Base-by-base conservation (phyloP, 306 rosid genomes). In the Purshia tridentata region DNA sequence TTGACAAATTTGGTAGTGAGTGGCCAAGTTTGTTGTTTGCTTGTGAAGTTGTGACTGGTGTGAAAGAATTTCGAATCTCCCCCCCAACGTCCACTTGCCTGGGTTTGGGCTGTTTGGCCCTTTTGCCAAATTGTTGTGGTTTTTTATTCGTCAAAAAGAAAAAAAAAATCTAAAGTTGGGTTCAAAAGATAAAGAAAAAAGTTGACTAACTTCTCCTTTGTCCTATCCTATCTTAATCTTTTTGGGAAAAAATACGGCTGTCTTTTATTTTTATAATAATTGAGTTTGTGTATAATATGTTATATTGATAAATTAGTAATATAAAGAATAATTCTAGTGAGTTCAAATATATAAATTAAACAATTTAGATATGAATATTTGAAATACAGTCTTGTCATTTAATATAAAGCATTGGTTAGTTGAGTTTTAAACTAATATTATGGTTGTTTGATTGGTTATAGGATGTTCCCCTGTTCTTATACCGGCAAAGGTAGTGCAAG, bases 401-500 rank as follows among this genome's bases (percentile, higher is more conserved):
- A n/a, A n/a, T n/a, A n/a, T n/a, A 2, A 23, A 23, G 2, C 29
- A 23, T 23, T 23, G 29, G 29, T 23, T 23, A 23, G 29, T 0
- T 23, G 29, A 23, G 29, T 72, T 39, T 66, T 8, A 65, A 22
- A 42, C 65, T 68, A 12, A 55, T 11, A 41, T 18, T 39, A 63
- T 50, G 49, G 66, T 29, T 61, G 20, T 23, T 11, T 65, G 44
- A 45, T 61, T 56, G 77, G 19, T 60, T 37, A n/a, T 78, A 77
- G 87, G 83, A 65, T 74, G 73, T 73, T 81, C 97, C 16, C 84
- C 91, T 1, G 99, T 91, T 78, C 86, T 89, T 37, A 89, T 94
- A 72, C 97, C 99, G 9, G 96, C 94, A 0, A 91, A 92, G 80
- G 99, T 94, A 6, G 80, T 91, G n/a, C 96, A 89, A 73, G 97